Evolutionary conservation across 1,284 basidiomycete genomes (phyloP), one percentile per base, ranked within the genome.

Genomic region (Microbotryum violaceum): DNA sequence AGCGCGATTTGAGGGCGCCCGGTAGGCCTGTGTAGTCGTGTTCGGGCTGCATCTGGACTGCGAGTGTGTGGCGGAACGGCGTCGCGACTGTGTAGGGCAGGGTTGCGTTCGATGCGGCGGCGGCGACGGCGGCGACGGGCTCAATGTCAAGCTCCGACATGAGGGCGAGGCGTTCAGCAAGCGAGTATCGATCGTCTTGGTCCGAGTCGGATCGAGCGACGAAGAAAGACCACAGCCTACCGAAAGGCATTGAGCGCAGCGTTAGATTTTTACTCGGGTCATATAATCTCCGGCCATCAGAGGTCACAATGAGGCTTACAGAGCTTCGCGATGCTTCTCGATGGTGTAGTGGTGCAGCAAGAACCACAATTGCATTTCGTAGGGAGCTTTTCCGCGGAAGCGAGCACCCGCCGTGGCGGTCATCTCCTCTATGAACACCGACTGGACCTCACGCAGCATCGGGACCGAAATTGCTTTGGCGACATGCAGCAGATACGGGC

Each of bases 401-500:
- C 59, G 63, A 3, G 61, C 51, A 4, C 45, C 45, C 7, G 64
- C 61, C 10, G 63, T 67, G 27, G 51, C 57, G 0, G 64, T 66
- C 3, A 67, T 37, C 31, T 67, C 67, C 18, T 58, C 49, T 2
- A 52, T 6, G 12, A 61, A 70, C 2, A 63, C 57, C 10, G 44
- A 23, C 27, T 66, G 67, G 12, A 62, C 53, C 54, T 70, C 69
- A 6, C 46, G 51, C 25, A 65, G 31, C 29, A 67, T 25, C n/a
- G 65, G 53, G 6, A 47, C 12, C 25, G 67, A 57, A 7, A 70
- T 21, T 2, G 63, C 44, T 29, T 64, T 62, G n/a, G 57, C 67
- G 23, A 65, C 58, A 45, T 70, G 69, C 3, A 60, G 58, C 12
- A 66, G 56, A 58, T 70, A 70, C 2, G 65, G 67, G 12, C 69